phyloP scores from a whole-genome alignment of 495 filamentous ascomycete species.

The Neurospora sp. region DNA sequence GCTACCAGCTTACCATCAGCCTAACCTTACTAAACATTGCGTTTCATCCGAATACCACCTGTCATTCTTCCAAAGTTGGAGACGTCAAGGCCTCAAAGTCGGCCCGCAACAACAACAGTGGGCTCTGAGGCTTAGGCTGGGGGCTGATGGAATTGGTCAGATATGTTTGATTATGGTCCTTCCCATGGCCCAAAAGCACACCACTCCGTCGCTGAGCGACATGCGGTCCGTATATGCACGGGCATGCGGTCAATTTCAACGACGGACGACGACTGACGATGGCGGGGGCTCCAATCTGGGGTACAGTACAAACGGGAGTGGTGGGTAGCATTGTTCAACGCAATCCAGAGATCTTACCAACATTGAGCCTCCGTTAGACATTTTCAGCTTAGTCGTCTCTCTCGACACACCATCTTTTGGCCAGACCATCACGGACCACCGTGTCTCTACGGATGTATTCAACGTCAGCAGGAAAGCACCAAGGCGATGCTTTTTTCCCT shows the following conservation, averaged over 20 bases:
- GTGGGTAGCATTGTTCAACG: background rate
- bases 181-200: background rate
- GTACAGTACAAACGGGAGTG: background rate
- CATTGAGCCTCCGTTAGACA: background rate
- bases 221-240: background rate
- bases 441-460: background rate
- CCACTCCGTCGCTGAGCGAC: background rate
- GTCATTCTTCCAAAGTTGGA: background rate
- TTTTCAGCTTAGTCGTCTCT: background rate
- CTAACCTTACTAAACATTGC: background rate
- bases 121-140: background rate
- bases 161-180: background rate
- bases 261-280: background rate
- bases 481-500: background rate
- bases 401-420: background rate
- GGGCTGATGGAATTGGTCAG: background rate
- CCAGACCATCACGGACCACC: background rate
- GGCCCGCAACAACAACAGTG: background rate
- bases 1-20: background rate
- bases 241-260: background rate
- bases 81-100: background rate
- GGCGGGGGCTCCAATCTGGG: background rate
- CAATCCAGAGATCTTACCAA: background rate
- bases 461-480: background rate
- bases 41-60: background rate